Evolutionary conservation across 441 rosid genomes (phyloP), one percentile per base, ranked within the genome.

Genomic region (Adansonia rubrostipa): DNA sequence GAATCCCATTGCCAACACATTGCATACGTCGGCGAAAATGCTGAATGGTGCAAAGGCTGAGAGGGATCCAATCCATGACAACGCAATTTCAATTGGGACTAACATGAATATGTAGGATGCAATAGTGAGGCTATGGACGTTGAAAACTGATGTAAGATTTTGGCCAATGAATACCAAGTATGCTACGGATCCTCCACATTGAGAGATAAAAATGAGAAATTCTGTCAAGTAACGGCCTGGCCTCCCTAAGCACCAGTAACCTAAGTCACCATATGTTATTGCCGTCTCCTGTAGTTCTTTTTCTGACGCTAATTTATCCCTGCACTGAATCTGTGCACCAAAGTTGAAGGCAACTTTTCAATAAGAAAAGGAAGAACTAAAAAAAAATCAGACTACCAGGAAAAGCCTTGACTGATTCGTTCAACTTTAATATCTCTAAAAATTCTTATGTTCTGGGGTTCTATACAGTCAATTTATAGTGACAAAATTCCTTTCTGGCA

Each of bases 151-250:
- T 76, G 92, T 86, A 33, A 96, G 81, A 76, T 92, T 96, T 78
- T 92, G 90, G 40, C 98, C 97, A 24, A 96, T 94, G 84, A 96
- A 96, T 17, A 92, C 88, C 61, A 96, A 81, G 84, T 94, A 96
- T 0, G 97, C 97, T 75, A 92, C 92, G 17, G 91, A 82, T 53
- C 97, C 99, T 82, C 98, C 98, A 78, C 97, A 92, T 9, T 92
- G 97, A 69, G 99, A 81, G 10, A 86, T 56, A 77, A 88, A 86
- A 20, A 96, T 89, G 61, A 96, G 93, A 20, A 79, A 80, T 79
- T 96, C 99, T 17, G 99, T 89, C 24, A 92, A 47, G 81, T 75
- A 91, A 40, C 98, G 90, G 28, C 98, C 99, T 17, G 84, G 48
- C 22, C 60, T 87, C 40, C 98, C 98, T 87, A 91, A 66, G 76